A percentile compares a stretch with the other conserved stretches of the same genome.
These are phyloP conservation scores for Solanum boliviense DNA, from an alignment of 257 asterid species.

Conservation along the genomic window DNA sequence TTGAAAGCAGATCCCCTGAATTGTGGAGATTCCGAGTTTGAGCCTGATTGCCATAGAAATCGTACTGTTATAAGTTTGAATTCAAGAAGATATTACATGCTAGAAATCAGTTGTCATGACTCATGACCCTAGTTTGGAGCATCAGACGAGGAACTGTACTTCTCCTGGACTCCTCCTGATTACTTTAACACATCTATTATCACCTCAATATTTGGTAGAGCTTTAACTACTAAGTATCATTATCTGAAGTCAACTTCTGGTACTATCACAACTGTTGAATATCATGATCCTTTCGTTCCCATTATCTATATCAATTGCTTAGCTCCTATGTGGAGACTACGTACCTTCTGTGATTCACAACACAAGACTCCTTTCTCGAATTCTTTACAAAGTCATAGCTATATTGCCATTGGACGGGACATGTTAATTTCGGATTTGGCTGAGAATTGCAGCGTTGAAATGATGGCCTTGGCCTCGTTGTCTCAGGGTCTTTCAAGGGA, in stretches of 20 bases:
- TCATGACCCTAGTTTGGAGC: slow-evolving; percentile 32
- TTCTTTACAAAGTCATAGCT: slow-evolving; percentile 12
- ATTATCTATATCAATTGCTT: slow-evolving; percentile 25
- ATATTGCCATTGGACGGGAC: slow-evolving; percentile 12
- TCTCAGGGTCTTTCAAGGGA: slow-evolving; percentile 3
- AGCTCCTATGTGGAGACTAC: slow-evolving; percentile 22
- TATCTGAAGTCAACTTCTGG: background rate
- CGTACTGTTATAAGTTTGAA: slow-evolving; percentile 10
- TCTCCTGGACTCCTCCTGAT: background rate
- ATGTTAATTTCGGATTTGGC: slow-evolving; percentile 19
- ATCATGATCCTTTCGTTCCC: background rate
- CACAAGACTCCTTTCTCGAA: background rate
- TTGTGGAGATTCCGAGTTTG: slow-evolving; percentile 30
- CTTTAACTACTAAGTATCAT: background rate
- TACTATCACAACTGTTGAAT: background rate
- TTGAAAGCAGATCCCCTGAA: slow-evolving; percentile 26
- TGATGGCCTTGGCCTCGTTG: background rate
- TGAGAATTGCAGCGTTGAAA: slow-evolving; percentile 29
- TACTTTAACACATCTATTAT: background rate
- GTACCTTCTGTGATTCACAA: slow-evolving; percentile 12
- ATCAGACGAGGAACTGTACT: background rate
- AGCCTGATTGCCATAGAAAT: slow-evolving; percentile 38
- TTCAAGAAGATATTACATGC: slow-evolving; percentile 21
- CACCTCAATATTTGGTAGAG: background rate
- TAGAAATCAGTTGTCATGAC: slow-evolving; percentile 30